Evolutionary conservation across 805 yeast genomes (phyloP).

Genomic region (Wickerhamiella kazuoi): DNA sequence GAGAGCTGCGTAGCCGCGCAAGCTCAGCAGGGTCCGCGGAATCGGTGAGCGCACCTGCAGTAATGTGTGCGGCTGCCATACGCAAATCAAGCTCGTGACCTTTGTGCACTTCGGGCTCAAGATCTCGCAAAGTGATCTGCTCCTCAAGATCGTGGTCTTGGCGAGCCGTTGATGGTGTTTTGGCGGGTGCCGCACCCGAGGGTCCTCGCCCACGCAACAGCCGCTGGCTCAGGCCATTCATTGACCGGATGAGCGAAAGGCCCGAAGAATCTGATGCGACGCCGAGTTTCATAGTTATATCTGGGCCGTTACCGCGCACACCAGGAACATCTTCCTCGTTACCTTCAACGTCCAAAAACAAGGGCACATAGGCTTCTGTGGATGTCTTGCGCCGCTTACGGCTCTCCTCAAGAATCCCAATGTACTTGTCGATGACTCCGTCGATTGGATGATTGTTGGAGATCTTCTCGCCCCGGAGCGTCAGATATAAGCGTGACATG

Average conservation of each 20-base stretch:
- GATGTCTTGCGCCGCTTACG: conserved; percentile 24
- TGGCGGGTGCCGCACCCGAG: conserved; percentile 2
- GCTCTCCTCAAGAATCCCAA: conserved; percentile 48
- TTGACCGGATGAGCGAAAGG: conserved; percentile 60
- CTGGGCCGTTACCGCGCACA: conserved; percentile 63
- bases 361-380: conserved; percentile 29
- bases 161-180: neutral
- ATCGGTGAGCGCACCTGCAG: neutral
- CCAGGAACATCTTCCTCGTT: conserved; percentile 69
- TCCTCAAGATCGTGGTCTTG: conserved; percentile 12
- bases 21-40: neutral
- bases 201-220: conserved; percentile 37
- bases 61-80: conserved; percentile 1
- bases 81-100: conserved; percentile 6
- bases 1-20: neutral
- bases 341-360: conserved; percentile 61
- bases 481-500: conserved; percentile 71
- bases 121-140: conserved; percentile 16
- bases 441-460: conserved; percentile 67
- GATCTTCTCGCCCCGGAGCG: conserved; percentile 75
- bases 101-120: conserved; percentile 7
- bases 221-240: conserved; percentile 73
- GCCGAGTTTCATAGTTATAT: conserved; percentile 64
- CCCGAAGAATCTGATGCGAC: conserved; percentile 41
- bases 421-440: conserved; percentile 64